A percentile compares a stretch with the other conserved stretches of the same genome.
phyloP scores from a whole-genome alignment of 1,139 yeast species.

The Suhomyces bribrorum region DNA sequence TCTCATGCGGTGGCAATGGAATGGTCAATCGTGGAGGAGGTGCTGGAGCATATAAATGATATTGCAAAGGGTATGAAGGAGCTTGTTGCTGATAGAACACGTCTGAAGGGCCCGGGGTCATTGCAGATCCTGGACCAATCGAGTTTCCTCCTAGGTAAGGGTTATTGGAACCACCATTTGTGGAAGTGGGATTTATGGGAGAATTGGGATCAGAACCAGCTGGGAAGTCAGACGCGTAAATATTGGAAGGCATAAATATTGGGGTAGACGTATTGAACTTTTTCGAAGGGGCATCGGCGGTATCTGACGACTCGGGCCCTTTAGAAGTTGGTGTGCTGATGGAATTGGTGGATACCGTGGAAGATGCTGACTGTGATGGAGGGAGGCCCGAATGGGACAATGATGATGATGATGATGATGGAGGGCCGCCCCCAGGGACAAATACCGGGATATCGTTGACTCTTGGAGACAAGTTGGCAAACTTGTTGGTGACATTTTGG shows the following conservation, averaged over 20 bases:
- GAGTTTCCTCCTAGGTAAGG: conserved; percentile 23
- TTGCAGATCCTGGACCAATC: conserved; percentile 5
- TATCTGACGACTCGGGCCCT: conserved; percentile 4
- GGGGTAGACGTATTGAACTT: conserved; percentile 37
- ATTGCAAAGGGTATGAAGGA: conserved; percentile 64
- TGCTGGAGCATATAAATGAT: conserved; percentile 86
- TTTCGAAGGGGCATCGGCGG: conserved; percentile 12
- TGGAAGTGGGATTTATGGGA: conserved; percentile 8
- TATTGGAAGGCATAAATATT: conserved; percentile 27
- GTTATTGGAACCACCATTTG: conserved; percentile 13
- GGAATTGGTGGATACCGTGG: not conserved
- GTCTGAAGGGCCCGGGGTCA: conserved; percentile 18
- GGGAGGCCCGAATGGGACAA: too few relatives aligned
- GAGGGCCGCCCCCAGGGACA: conserved; percentile 39
- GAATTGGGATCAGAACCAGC: conserved; percentile 7
- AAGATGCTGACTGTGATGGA: conserved; percentile 1
- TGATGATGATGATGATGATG: conserved; percentile 2
- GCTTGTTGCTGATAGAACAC: conserved; percentile 25
- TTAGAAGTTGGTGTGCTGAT: conserved; percentile 4
- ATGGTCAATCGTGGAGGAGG: conserved; percentile 73
- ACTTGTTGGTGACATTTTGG: conserved; percentile 37
- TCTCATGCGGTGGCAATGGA: conserved; percentile 67
- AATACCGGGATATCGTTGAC: conserved; percentile 58
- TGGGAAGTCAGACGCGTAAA: conserved; percentile 11
- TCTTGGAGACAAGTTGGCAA: conserved; percentile 54